phyloP scores from a whole-genome alignment of 177 flowering plant genomes.

The Vitis hybrid region DNA sequence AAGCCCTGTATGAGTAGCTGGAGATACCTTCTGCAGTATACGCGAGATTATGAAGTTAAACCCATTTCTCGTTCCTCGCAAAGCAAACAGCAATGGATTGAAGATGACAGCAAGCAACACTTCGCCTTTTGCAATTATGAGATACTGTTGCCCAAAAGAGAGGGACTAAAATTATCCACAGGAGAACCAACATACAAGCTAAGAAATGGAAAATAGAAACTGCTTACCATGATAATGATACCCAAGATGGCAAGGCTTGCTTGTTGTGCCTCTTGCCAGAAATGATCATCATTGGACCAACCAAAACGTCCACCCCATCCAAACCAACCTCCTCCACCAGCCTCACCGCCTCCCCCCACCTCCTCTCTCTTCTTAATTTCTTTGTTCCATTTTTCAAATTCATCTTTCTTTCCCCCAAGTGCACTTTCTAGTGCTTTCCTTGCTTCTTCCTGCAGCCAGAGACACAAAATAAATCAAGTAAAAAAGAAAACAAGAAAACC shows the following conservation, averaged over 20 bases:
- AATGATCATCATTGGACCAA: conserved; percentile 68
- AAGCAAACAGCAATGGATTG: conserved; percentile 65
- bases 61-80: conserved; percentile 61
- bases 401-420: conserved; percentile 79
- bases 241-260: conserved; percentile 62
- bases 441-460: conserved; percentile 69
- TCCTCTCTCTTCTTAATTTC: conserved; percentile 80
- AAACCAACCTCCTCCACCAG: conserved; percentile 89
- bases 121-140: conserved; percentile 78
- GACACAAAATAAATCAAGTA: conserved; percentile 2
- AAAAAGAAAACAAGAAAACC: neutral
- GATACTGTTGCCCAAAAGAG: conserved; percentile 43
- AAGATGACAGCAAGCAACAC: conserved; percentile 60
- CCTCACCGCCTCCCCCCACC: conserved; percentile 55
- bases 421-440: conserved; percentile 90
- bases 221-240: conserved; percentile 58
- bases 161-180: neutral
- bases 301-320: conserved; percentile 77
- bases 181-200: neutral
- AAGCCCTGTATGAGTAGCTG: conserved; percentile 17
- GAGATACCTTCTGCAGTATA: conserved; percentile 28
- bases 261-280: conserved; percentile 86
- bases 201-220: neutral
- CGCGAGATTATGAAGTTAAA: conserved; percentile 38
- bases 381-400: conserved; percentile 87